Evolutionary conservation across 768 basidiomycete species (phyloP).

Genomic region (Boletus fagicola): DNA sequence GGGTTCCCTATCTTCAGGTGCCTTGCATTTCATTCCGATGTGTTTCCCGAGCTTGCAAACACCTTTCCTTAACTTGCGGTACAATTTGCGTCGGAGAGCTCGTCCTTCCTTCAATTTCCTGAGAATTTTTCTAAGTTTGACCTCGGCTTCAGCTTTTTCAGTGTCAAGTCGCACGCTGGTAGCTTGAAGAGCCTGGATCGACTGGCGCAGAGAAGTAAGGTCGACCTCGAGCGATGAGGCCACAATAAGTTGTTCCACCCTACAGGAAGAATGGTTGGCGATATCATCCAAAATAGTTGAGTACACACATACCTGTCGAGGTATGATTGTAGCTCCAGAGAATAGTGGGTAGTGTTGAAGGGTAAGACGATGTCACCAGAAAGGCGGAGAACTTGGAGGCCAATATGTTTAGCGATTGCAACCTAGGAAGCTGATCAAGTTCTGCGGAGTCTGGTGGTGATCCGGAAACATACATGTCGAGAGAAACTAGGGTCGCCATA

Average conservation of each 20-base stretch:
- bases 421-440: conserved; percentile 38
- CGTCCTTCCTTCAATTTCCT: conserved; percentile 34
- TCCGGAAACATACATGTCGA: conserved; percentile 53
- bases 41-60: conserved; percentile 38
- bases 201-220: conserved; percentile 42
- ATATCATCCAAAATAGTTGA: conserved; percentile 26
- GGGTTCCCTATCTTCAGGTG: conserved; percentile 1
- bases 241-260: conserved; percentile 30
- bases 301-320: conserved; percentile 48
- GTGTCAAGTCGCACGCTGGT: conserved; percentile 55
- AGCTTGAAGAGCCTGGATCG: conserved; percentile 47
- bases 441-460: neutral
- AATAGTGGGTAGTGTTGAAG: conserved; percentile 75
- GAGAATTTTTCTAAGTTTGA: conserved; percentile 46
- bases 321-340: conserved; percentile 62
- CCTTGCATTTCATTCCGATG: conserved; percentile 29
- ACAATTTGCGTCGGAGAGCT: conserved; percentile 21
- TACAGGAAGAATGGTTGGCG: conserved; percentile 6
- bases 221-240: conserved; percentile 46
- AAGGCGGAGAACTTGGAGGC: conserved; percentile 60
- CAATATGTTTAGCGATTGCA: conserved; percentile 66
- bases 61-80: conserved; percentile 4
- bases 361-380: conserved; percentile 66
- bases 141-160: conserved; percentile 57
- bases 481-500: conserved; percentile 78